These are phyloP conservation scores for Xerocomellus amylosporus DNA, from an alignment of 768 basidiomycete genomes.

Conservation along the genomic window DNA sequence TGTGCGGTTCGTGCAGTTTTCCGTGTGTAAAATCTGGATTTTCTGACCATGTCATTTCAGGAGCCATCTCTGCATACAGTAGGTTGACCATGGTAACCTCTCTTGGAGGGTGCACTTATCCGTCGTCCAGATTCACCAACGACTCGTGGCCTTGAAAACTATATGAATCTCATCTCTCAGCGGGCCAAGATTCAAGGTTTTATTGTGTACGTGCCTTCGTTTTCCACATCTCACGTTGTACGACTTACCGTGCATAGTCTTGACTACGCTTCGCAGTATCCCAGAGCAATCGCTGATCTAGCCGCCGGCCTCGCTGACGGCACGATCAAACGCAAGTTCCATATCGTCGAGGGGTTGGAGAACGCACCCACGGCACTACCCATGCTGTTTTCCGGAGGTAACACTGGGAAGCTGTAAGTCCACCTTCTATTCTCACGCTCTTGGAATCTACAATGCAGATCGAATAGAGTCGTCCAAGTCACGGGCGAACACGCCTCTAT, in stretches of 20 bases:
- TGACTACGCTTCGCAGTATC: slow-evolving; percentile 66
- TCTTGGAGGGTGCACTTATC: background rate
- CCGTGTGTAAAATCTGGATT: background rate
- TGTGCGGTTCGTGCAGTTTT: slow-evolving; percentile 66
- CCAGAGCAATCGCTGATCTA: slow-evolving; percentile 56
- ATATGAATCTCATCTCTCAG: slow-evolving; percentile 67
- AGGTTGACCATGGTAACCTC: slow-evolving; percentile 24
- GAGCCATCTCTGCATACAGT: slow-evolving; percentile 87
- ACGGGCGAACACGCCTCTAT: slow-evolving; percentile 38
- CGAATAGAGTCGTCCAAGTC: slow-evolving; percentile 55
- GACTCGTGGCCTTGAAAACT: slow-evolving; percentile 66
- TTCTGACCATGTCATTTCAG: slow-evolving; percentile 35
- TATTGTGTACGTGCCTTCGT: slow-evolving; percentile 54
- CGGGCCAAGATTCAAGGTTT: slow-evolving; percentile 84
- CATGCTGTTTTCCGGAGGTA: slow-evolving; percentile 71
- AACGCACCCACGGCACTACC: slow-evolving; percentile 68
- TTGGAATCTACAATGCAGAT: slow-evolving; percentile 3
- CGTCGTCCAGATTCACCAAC: slow-evolving; percentile 46
- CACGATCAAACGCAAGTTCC: slow-evolving; percentile 76
- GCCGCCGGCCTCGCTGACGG: slow-evolving; percentile 59
- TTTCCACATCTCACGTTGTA: no score
- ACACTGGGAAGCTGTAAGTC: slow-evolving; percentile 71
- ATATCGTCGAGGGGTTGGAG: slow-evolving; percentile 73
- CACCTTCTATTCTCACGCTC: background rate
- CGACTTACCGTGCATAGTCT: slow-evolving; percentile 43